Conservation (phyloP, 805 yeast genomes). For the Yarrowia phangngaensis region DNA sequence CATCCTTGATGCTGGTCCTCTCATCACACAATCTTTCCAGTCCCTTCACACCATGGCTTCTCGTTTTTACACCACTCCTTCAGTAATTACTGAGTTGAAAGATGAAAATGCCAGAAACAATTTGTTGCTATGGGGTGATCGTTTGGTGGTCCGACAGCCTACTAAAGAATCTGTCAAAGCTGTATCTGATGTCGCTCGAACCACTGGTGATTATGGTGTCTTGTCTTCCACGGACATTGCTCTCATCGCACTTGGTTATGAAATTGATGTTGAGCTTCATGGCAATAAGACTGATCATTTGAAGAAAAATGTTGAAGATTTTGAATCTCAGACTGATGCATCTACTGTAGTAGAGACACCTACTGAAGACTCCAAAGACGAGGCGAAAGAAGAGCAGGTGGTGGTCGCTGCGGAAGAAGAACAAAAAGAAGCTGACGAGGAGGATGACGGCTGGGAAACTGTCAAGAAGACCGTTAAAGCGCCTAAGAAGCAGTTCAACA, state of each 20-base stretch:
- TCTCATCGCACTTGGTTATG: slow-evolving; percentile 86
- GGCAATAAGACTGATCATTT: slow-evolving; percentile 6
- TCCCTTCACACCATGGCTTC: slow-evolving; percentile 66
- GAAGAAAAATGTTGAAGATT: neutral
- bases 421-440: neutral
- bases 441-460: slow-evolving; percentile 28
- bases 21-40: slow-evolving; percentile 79
- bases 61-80: slow-evolving; percentile 83
- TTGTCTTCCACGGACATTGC: slow-evolving; percentile 89
- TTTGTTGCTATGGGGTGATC: slow-evolving; percentile 74
- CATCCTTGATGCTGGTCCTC: slow-evolving; percentile 91
- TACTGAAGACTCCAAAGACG: slow-evolving; percentile 3
- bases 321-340: neutral
- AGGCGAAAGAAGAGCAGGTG: slow-evolving; percentile 12
- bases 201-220: slow-evolving; percentile 89
- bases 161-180: slow-evolving; percentile 55
- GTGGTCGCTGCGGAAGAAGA: slow-evolving; percentile 27
- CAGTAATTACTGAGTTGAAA: slow-evolving; percentile 78
- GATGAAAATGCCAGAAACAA: slow-evolving; percentile 83
- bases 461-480: slow-evolving; percentile 1
- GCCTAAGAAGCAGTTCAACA: neutral
- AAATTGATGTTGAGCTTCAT: slow-evolving; percentile 68
- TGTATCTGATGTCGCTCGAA: slow-evolving; percentile 70
- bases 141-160: slow-evolving; percentile 72
- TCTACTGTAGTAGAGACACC: neutral